These are phyloP conservation scores for Cystofilobasidium macerans DNA, from an alignment of 768 basidiomycete genomes.

Conservation along the genomic window DNA sequence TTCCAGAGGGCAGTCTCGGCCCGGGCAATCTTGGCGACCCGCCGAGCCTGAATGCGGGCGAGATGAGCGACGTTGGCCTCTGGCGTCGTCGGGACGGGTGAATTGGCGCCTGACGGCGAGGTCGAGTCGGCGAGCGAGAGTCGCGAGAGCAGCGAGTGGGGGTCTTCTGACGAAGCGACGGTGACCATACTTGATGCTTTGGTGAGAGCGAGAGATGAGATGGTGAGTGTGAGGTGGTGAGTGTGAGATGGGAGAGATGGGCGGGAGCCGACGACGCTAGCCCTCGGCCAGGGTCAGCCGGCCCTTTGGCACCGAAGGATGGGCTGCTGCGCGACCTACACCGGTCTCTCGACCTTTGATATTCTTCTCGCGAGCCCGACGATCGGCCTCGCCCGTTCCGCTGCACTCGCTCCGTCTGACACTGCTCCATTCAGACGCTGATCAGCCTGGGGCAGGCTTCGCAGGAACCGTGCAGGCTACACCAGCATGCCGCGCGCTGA, in stretches of 20 bases:
- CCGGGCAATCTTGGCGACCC: neutral
- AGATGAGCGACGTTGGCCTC: slow-evolving; percentile 8
- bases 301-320: too few species aligned
- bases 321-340: too few species aligned
- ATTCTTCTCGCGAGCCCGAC: too few species aligned
- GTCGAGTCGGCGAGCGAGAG: slow-evolving; percentile 8
- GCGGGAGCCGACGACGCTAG: too few species aligned
- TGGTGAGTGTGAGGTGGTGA: neutral
- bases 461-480: too few species aligned
- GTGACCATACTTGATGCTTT: neutral
- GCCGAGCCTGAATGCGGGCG: neutral
- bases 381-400: too few species aligned
- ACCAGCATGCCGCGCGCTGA: too few species aligned
- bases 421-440: too few species aligned
- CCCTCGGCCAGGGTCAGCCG: too few species aligned
- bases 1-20: neutral
- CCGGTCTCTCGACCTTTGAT: too few species aligned
- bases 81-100: neutral
- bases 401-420: too few species aligned
- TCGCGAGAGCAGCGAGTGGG: slow-evolving; percentile 1
- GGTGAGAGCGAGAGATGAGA: neutral
- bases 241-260: neutral
- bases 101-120: neutral
- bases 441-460: too few species aligned
- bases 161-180: neutral